These are phyloP conservation scores for Fusarium gaditjirri DNA, from an alignment of 2,329 filamentous ascomycete genomes.

Conservation along the genomic window DNA sequence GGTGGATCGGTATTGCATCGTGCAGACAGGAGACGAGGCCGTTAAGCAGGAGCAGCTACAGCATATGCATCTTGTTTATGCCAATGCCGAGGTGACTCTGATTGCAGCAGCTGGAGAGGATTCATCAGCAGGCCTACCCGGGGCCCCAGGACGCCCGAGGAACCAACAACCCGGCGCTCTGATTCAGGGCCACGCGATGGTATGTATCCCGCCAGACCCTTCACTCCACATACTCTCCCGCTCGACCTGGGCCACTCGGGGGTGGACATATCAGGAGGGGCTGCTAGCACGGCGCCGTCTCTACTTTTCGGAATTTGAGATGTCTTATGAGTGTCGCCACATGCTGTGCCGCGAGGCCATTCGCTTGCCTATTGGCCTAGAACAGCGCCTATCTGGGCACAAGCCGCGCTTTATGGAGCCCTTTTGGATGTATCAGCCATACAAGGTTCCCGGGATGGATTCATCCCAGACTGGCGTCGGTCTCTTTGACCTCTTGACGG, in stretches of 20 bases:
- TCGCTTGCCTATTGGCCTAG: background rate
- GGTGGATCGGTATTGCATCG: background rate
- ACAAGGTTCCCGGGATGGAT: background rate
- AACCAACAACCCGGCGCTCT: background rate
- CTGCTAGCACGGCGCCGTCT: background rate
- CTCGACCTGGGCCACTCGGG: background rate
- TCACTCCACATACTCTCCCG: accelerated
- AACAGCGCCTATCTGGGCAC: background rate
- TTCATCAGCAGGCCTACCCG: background rate
- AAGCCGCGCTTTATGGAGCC: background rate
- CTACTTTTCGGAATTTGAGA: background rate
- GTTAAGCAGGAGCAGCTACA: background rate
- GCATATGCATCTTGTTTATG: background rate
- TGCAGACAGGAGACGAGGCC: background rate
- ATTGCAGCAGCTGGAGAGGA: background rate
- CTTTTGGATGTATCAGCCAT: background rate
- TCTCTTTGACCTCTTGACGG: accelerated
- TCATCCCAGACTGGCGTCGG: background rate
- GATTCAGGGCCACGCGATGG: accelerated
- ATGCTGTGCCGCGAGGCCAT: background rate
- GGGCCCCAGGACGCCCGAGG: background rate
- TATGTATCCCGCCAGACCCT: accelerated
- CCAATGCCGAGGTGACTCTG: background rate
- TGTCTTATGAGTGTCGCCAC: background rate
- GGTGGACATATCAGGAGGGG: background rate